These are phyloP conservation scores for Zostera marina DNA, from an alignment of 116 monocot species.

Conservation along the genomic window DNA sequence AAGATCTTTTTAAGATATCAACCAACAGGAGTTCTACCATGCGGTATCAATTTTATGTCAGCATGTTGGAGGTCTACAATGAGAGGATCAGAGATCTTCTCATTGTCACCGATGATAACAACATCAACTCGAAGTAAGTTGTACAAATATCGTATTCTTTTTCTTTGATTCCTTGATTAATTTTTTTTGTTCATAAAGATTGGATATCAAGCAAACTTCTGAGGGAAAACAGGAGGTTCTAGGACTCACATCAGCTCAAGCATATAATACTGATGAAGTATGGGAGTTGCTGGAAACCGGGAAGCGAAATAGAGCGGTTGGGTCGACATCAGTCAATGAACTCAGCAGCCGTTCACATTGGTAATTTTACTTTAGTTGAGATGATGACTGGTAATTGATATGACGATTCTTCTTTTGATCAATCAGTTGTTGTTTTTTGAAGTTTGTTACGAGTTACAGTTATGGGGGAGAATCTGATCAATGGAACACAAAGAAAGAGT, in stretches of 20 bases:
- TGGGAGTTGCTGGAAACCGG: constrained; percentile 70
- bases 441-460: constrained; percentile 78
- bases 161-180: no score
- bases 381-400: not conserved
- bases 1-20: constrained; percentile 69
- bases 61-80: constrained; percentile 93
- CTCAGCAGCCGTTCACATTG: constrained; percentile 92
- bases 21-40: constrained; percentile 20
- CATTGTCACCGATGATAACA: constrained; percentile 26
- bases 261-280: constrained; percentile 35
- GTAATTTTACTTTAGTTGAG: constrained; percentile 22
- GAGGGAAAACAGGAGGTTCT: constrained; percentile 86
- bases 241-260: constrained; percentile 57
- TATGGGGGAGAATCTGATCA: constrained; percentile 49
- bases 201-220: constrained; percentile 80
- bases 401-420: not conserved
- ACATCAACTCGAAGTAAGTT: constrained; percentile 39
- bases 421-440: constrained; percentile 2
- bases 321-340: constrained; percentile 85
- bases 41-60: constrained; percentile 53
- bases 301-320: constrained; percentile 64
- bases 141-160: no score
- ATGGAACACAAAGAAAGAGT: constrained; percentile 41
- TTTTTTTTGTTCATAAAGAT: constrained; percentile 18
- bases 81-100: constrained; percentile 85